Evolutionary conservation across 2,329 filamentous ascomycete species (phyloP).

Genomic region (Cytospora piceae): DNA sequence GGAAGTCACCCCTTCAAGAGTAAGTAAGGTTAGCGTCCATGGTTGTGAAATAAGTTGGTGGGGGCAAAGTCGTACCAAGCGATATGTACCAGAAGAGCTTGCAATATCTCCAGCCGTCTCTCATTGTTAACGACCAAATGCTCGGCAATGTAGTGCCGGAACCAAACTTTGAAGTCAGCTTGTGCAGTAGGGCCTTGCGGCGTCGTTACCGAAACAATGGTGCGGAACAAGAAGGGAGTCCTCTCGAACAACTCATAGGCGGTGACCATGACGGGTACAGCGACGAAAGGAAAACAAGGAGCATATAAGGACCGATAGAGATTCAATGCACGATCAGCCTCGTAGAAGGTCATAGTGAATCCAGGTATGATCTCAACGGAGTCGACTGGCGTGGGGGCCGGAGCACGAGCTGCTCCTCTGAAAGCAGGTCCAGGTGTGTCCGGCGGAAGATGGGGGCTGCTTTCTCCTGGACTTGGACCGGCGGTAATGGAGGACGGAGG

Average conservation of each 20-base stretch:
- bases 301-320: conserved; percentile 41
- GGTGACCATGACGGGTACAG: conserved; percentile 35
- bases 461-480: neutral
- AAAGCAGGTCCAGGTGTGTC: conserved; percentile 11
- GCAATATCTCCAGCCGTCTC: conserved; percentile 42
- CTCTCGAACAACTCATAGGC: conserved; percentile 39
- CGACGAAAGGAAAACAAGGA: conserved; percentile 46
- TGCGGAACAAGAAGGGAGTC: conserved; percentile 45
- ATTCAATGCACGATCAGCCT: conserved; percentile 41
- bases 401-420: conserved; percentile 3
- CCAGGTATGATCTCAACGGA: conserved; percentile 42
- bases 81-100: conserved; percentile 44
- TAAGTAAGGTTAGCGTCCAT: neutral
- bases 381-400: conserved; percentile 11
- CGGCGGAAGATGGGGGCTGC: neutral
- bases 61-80: conserved; percentile 40
- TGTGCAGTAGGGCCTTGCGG: conserved; percentile 41
- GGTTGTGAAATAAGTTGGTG: neutral
- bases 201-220: conserved; percentile 41
- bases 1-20: conserved; percentile 43
- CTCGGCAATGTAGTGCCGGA: conserved; percentile 43
- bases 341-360: conserved; percentile 39
- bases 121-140: conserved; percentile 45
- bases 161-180: conserved; percentile 41
- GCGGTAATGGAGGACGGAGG: conserved; percentile 11